These are phyloP conservation scores for Echinochloa phyllopogon DNA, from an alignment of 176 grass and related monocot genomes.

Conservation along the genomic window DNA sequence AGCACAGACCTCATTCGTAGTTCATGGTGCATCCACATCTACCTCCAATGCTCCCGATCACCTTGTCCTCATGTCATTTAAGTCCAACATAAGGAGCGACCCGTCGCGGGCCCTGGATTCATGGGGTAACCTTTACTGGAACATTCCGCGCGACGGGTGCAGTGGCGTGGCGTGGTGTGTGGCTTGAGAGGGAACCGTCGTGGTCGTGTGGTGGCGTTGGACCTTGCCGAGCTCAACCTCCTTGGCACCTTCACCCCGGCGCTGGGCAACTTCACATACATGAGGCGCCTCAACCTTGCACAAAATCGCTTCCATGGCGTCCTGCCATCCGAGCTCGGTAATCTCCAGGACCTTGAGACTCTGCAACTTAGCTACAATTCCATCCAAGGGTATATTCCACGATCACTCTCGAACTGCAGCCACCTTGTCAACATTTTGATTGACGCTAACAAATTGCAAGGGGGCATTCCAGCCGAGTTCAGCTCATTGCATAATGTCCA, in stretches of 20 bases:
- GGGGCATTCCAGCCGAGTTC: background rate
- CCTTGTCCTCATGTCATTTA: background rate
- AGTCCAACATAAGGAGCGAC: background rate
- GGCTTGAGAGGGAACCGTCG: background rate
- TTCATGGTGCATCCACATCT: too few species aligned
- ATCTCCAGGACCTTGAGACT: background rate
- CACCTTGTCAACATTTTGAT: background rate
- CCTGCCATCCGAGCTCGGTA: conserved; percentile 17
- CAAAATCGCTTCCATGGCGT: background rate
- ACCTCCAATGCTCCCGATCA: background rate
- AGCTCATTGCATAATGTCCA: background rate
- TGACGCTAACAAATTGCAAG: background rate
- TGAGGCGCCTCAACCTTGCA: conserved; percentile 7
- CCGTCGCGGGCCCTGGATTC: background rate
- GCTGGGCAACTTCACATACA: conserved; percentile 28
- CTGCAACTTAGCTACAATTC: background rate
- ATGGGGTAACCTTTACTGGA: too few species aligned
- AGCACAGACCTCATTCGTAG: too few species aligned
- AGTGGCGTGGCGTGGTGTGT: conserved; percentile 23
- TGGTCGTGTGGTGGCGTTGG: conserved; percentile 25
- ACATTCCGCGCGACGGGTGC: too few species aligned
- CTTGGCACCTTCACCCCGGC: background rate
- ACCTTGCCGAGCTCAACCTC: background rate
- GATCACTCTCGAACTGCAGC: background rate
- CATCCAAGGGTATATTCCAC: background rate